Evolutionary conservation across 495 filamentous ascomycete species (phyloP).

Genomic region (Podospora australis): DNA sequence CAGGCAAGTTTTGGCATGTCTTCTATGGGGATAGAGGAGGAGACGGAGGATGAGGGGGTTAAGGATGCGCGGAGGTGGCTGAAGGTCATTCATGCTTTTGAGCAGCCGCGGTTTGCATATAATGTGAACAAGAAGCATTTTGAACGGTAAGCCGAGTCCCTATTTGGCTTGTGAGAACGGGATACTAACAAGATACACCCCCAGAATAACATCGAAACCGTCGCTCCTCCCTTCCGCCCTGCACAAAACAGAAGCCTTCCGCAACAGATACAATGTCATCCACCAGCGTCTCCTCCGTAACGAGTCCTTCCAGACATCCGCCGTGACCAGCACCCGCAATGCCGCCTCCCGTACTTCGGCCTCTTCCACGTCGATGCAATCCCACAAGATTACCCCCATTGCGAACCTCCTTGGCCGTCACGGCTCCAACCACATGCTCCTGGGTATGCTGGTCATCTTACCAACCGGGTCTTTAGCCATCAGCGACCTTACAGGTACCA

Average conservation of each 20-base stretch:
- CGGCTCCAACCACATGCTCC: constrained; percentile 75
- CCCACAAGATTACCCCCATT: constrained; percentile 86
- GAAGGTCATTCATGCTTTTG: constrained; percentile 69
- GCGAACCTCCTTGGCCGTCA: constrained; percentile 88
- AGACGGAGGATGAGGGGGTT: constrained; percentile 49
- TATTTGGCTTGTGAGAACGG: too few relatives aligned
- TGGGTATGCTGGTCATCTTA: constrained; percentile 74
- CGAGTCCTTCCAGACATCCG: constrained; percentile 81
- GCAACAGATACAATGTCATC: constrained; percentile 82
- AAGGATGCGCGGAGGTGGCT: constrained; percentile 70
- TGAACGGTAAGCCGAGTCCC: constrained; percentile 48
- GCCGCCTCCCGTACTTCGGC: constrained; percentile 49
- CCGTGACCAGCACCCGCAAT: too few relatives aligned
- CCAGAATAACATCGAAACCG: constrained; percentile 55
- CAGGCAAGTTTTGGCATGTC: constrained; percentile 60
- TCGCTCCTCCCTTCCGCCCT: constrained; percentile 72
- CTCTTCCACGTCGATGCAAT: constrained; percentile 45
- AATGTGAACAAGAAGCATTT: constrained; percentile 88
- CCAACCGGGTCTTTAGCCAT: constrained; percentile 80
- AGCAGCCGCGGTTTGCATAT: constrained; percentile 82
- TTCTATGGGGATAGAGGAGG: constrained; percentile 52
- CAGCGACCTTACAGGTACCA: constrained; percentile 79
- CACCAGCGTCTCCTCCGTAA: constrained; percentile 88
- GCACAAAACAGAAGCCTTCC: constrained; percentile 78
- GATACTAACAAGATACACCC: too few relatives aligned